Evolutionary conservation across 805 yeast genomes (phyloP).

Genomic region (Maudiozyma pseudohumilis): DNA sequence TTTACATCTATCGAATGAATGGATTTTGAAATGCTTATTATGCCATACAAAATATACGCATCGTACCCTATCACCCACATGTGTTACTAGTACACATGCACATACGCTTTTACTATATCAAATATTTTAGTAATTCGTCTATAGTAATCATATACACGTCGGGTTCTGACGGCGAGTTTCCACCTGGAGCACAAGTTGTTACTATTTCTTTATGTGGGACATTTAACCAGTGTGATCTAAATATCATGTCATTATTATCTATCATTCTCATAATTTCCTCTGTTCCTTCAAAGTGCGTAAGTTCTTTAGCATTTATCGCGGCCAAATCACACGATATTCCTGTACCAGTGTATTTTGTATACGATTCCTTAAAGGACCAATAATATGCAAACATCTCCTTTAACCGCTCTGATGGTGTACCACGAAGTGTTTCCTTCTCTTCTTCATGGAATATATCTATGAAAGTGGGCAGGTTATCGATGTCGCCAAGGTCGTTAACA

Average conservation of each 20-base stretch:
- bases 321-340: conserved; percentile 39
- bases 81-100: not conserved
- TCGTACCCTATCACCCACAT: not conserved
- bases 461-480: conserved; percentile 30
- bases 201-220: conserved; percentile 8
- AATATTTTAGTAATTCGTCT: not conserved
- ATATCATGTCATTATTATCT: conserved; percentile 8
- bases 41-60: too few relatives aligned
- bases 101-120: too few relatives aligned
- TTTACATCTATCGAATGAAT: conserved; percentile 1
- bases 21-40: not conserved
- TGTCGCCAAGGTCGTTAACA: conserved; percentile 12
- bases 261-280: conserved; percentile 5
- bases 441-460: conserved; percentile 32
- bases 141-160: conserved; percentile 1
- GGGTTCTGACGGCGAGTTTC: not conserved
- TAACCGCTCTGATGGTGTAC: conserved; percentile 22
- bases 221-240: conserved; percentile 19
- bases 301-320: conserved; percentile 22
- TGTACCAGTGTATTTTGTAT: conserved; percentile 53
- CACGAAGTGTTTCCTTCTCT: conserved; percentile 23
- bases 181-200: conserved; percentile 8
- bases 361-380: conserved; percentile 79
- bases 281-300: conserved; percentile 4
- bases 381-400: conserved; percentile 39